Base-by-base conservation (phyloP, 495 filamentous ascomycete genomes). In the Penicillium manginii region DNA sequence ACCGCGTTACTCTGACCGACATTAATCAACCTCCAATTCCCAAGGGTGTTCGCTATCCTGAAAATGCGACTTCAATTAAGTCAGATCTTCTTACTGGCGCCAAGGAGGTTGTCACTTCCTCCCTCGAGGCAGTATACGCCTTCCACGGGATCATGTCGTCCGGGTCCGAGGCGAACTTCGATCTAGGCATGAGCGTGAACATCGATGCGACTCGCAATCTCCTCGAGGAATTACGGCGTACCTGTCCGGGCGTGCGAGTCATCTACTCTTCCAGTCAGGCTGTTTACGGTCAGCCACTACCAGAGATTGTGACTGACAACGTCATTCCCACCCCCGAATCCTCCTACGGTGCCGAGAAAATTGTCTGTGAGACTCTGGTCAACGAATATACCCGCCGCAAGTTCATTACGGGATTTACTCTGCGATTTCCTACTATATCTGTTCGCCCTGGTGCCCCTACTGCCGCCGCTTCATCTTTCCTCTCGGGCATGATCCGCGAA, bases 91-190 rank as follows among this genome's bases (percentile, higher is more conserved):
- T 82, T 49, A 73, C 73, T 17, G 70, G 73, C 0, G 68, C 77
- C 4, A 83, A 81, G 57, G 67, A 83, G 7, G 58, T 89, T 17
- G 74, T 89, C 15, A 62, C 73, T 15, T 64, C 69, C 11, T 81
- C 78, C 11, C 74, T 90, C 0, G 78, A 84, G 59, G 87, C 84
- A 31, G 81, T 88, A 66, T 91, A 88, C 74, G 74, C 89, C 64
- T 87, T 92, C 77, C 89, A 92, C 77, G 89, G 89, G 50, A 90
- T 92, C 75, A 91, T 92, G 89, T 89, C 86, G 6, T 83, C 85
- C 14, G 87, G 86, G 26, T 82, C 84, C 31, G 89, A 92, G 71
- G 83, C 83, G 54, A 79, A 92, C 71, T 86, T 88, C 67, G 86
- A 90, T 29, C 78, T 88, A 8, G 88, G 87, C 21, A 83, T 90